Evolutionary conservation across 75 land plant species (phyloP).

Genomic region (Cryptomeria japonica): DNA sequence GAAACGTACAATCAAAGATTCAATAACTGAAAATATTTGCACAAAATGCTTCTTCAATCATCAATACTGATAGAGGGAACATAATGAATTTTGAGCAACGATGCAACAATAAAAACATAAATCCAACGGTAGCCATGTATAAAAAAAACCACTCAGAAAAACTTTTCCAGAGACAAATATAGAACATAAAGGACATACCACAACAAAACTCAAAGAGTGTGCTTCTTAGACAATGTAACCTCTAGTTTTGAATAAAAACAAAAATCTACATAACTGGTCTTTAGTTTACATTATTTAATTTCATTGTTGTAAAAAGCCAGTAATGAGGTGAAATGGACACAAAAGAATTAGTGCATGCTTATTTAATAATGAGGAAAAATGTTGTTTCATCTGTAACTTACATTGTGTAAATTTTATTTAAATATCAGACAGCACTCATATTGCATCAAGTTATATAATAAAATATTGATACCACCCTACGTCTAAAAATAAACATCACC

Average conservation of each 20-base stretch:
- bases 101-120: background rate
- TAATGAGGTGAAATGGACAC: too few relatives aligned
- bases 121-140: background rate
- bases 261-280: background rate
- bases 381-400: too few relatives aligned
- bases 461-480: too few relatives aligned
- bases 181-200: background rate
- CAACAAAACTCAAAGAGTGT: background rate
- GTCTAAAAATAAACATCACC: too few relatives aligned
- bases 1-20: background rate
- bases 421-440: too few relatives aligned
- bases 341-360: too few relatives aligned
- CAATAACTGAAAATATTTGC: background rate
- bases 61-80: background rate
- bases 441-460: too few relatives aligned
- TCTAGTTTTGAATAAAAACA: too few relatives aligned
- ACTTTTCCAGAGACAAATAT: background rate
- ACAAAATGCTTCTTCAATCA: background rate
- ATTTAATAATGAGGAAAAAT: too few relatives aligned
- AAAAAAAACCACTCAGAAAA: background rate
- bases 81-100: background rate
- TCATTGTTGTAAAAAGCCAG: background rate
- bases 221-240: background rate
- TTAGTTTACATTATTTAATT: too few relatives aligned
- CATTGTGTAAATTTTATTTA: too few relatives aligned